phyloP scores from a whole-genome alignment of 768 basidiomycete species.

The Rhizopogon rudus region DNA sequence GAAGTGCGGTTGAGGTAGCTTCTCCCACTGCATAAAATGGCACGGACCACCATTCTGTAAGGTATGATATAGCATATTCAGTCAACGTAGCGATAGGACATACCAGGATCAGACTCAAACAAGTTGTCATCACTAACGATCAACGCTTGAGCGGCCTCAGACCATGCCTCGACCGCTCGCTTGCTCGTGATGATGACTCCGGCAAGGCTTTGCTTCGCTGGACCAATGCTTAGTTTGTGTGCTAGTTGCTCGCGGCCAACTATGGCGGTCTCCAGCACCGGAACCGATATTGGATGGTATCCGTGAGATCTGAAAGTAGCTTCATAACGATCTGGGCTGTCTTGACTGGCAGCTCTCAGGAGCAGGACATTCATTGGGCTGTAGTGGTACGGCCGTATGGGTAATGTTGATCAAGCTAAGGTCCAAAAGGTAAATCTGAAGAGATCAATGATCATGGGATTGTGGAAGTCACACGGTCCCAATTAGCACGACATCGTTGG shows the following conservation, averaged over 20 bases:
- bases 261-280: slow-evolving; percentile 65
- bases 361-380: slow-evolving; percentile 32
- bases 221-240: slow-evolving; percentile 35
- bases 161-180: slow-evolving; percentile 73
- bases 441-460: neutral
- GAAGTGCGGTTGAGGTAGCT: slow-evolving; percentile 49
- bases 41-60: slow-evolving; percentile 44
- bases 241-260: slow-evolving; percentile 44
- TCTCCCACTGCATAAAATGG: slow-evolving; percentile 82
- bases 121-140: slow-evolving; percentile 8
- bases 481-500: neutral
- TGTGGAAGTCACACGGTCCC: neutral
- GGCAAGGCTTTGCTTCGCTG: slow-evolving; percentile 25
- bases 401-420: neutral
- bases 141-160: slow-evolving; percentile 30
- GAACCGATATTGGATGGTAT: slow-evolving; percentile 54
- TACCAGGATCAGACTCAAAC: slow-evolving; percentile 9
- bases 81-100: neutral
- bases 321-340: slow-evolving; percentile 55
- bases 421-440: neutral
- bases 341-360: slow-evolving; percentile 32
- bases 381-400: neutral
- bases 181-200: slow-evolving; percentile 81
- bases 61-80: neutral
- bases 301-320: slow-evolving; percentile 38